These are phyloP conservation scores for Acanthamoeba sp. DNA, from an alignment of 208 protist genomes.

Conservation along the genomic window DNA sequence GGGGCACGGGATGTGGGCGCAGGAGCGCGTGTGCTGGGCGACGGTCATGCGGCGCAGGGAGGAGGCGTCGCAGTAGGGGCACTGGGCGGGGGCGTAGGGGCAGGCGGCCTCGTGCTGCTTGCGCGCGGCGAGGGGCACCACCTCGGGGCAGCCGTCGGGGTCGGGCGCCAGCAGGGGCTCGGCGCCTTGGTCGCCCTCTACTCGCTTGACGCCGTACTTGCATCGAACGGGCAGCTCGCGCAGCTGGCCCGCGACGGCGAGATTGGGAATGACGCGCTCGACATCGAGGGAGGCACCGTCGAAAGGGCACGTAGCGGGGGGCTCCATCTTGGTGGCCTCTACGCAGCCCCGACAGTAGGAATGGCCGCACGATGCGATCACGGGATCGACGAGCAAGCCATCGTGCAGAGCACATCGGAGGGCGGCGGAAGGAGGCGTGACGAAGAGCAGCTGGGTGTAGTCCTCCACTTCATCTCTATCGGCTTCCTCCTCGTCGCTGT, in stretches of 20 bases:
- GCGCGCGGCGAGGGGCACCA: background rate
- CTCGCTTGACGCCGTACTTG: conserved; percentile 23
- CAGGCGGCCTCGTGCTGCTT: conserved; percentile 43
- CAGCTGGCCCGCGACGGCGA: conserved; percentile 59
- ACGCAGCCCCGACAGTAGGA: conserved; percentile 49
- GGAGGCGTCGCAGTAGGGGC: conserved; percentile 54
- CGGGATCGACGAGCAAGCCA: conserved; percentile 43
- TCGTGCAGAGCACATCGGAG: conserved; percentile 35
- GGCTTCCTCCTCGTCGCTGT: background rate
- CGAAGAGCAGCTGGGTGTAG: conserved; percentile 23
- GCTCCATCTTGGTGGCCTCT: background rate
- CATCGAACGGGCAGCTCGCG: conserved; percentile 56
- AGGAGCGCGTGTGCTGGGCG: conserved; percentile 7
- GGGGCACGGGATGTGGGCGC: conserved; percentile 35
- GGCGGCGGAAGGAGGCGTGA: background rate
- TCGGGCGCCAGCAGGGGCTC: background rate
- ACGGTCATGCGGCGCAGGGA: conserved; percentile 57
- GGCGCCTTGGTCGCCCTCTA: background rate
- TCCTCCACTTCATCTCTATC: background rate
- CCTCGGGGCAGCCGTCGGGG: conserved; percentile 42
- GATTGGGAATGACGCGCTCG: conserved; percentile 40
- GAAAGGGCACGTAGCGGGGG: background rate
- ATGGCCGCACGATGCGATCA: conserved; percentile 65
- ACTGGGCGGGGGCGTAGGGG: conserved; percentile 45
- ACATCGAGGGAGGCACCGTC: conserved; percentile 21